Percentiles rank a stretch among this genome's conserved stretches.
phyloP scores from a whole-genome alignment of 31 red algal genomes.

The Odonthalia washingtoniensis region DNA sequence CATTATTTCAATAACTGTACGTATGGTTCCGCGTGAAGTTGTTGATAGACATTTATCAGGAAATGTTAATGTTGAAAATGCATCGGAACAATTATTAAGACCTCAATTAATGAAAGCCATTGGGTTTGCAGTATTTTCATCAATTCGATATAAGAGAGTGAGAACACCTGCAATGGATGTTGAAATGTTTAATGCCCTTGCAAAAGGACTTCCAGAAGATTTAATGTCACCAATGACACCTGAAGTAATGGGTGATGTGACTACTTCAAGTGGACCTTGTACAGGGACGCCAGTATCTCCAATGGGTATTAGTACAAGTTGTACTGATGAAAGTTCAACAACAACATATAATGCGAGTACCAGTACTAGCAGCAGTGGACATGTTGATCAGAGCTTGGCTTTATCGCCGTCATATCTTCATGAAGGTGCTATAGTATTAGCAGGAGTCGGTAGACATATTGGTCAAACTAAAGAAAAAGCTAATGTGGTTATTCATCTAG shows the following conservation, averaged over 20 bases:
- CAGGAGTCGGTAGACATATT: conserved; percentile 69
- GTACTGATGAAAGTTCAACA: conserved; percentile 38
- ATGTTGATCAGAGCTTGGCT: conserved; percentile 51
- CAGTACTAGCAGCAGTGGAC: conserved; percentile 18
- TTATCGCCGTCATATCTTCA: conserved; percentile 77
- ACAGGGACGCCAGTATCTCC: conserved; percentile 52
- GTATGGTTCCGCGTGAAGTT: conserved; percentile 64
- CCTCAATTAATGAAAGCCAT: conserved; percentile 72
- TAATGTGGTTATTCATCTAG: conserved; percentile 62
- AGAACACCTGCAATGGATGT: conserved; percentile 45
- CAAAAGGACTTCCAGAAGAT: conserved; percentile 55
- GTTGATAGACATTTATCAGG: conserved; percentile 57
- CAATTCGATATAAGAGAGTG: conserved; percentile 64
- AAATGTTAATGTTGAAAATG: conserved; percentile 26
- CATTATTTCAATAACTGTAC: conserved; percentile 64
- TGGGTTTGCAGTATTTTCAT: conserved; percentile 67
- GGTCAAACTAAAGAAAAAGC: conserved; percentile 52
- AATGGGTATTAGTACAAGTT: background rate
- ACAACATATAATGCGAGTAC: background rate
- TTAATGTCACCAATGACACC: conserved; percentile 83
- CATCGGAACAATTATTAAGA: conserved; percentile 43
- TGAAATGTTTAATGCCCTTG: conserved; percentile 47
- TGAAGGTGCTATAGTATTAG: conserved; percentile 68
- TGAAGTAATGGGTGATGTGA: conserved; percentile 45
- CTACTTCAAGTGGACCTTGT: conserved; percentile 30